Percentiles rank a stretch among this genome's conserved stretches.
Conservation (phyloP, 805 yeast species). For the Candida easanensis region DNA sequence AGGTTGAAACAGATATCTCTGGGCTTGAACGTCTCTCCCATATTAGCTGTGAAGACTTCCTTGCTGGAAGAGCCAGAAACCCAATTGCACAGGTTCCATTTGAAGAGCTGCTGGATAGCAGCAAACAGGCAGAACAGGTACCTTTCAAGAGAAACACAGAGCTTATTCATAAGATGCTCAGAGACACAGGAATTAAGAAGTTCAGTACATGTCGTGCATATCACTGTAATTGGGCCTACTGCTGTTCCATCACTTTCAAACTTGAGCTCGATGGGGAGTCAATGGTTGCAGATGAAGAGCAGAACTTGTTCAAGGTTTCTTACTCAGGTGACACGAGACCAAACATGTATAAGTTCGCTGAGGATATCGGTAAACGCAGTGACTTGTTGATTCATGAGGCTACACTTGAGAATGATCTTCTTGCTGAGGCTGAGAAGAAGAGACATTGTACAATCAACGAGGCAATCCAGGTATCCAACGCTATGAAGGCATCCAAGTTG, state of each 20-base stretch:
- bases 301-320: slow-evolving; percentile 59
- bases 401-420: slow-evolving; percentile 76
- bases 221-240: slow-evolving; percentile 84
- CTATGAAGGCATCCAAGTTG: slow-evolving; percentile 70
- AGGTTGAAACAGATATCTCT: slow-evolving; percentile 38
- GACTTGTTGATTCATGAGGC: slow-evolving; percentile 91
- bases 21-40: slow-evolving; percentile 45
- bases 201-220: slow-evolving; percentile 69
- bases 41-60: slow-evolving; percentile 60
- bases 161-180: slow-evolving; percentile 24
- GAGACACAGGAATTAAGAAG: slow-evolving; percentile 11
- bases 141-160: slow-evolving; percentile 23
- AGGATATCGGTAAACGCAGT: slow-evolving; percentile 57
- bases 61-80: slow-evolving; percentile 35
- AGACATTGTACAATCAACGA: slow-evolving; percentile 88
- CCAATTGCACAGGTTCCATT: slow-evolving; percentile 31
- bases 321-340: slow-evolving; percentile 98
- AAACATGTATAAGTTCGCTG: slow-evolving; percentile 51
- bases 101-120: slow-evolving; percentile 15
- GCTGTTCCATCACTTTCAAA: slow-evolving; percentile 51
- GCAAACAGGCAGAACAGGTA: not conserved
- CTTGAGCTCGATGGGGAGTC: slow-evolving; percentile 22
- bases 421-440: slow-evolving; percentile 76
- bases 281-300: not conserved
- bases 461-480: slow-evolving; percentile 66